Base-by-base conservation (phyloP, 176 grass and related monocot species). In the Rhipidocladum racemiflorum region DNA sequence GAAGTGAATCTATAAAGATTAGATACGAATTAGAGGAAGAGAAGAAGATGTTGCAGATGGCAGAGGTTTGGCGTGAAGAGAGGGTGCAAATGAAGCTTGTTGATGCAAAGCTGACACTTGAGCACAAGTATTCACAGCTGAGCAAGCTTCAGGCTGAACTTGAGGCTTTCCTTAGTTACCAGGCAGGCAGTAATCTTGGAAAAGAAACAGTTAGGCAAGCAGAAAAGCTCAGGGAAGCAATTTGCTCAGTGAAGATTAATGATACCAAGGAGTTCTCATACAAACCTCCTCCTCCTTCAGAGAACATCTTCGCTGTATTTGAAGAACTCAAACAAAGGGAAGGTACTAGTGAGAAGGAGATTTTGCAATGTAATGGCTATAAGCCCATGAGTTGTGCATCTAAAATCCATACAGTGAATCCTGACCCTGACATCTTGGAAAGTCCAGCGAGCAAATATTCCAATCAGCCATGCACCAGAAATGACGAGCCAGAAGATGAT, bases 61-160 rank as follows among this genome's bases (percentile, higher is more conserved):
- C 95, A 25, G 95, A 98, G 79, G 92, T 92, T 76, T 98, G 95
- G 95, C 88, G 95, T 16, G 95, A 98, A 82, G 95, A 98, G 65
- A 91, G 95, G 81, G 92, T 98, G 49, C 92, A 98, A 57, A 93
- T 98, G 95, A 98, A 98, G 81, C 86, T 93, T 54, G 46, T 91
- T 17, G 95, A 98, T 88, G 91, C 91, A 46, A 94, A 94, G 48
- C 54, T 94, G 55, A 34, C 79, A 85, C 91, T 94, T 69, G 91
- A 94, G 51, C 63, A 88, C 61, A 94, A 91, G 68, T 94, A 88
- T 70, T 84, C 80, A 24, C 83, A 94, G 18, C 43, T 94, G 29
- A 83, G 40, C 29, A 79, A 83, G 39, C 66, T 94, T 38, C 85
- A 88, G 39, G 28, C 70, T 66, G 81, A 83, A 30, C 78, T 94